Base-by-base conservation (phyloP, 2,329 filamentous ascomycete species). In the Coniochaeta sp. region DNA sequence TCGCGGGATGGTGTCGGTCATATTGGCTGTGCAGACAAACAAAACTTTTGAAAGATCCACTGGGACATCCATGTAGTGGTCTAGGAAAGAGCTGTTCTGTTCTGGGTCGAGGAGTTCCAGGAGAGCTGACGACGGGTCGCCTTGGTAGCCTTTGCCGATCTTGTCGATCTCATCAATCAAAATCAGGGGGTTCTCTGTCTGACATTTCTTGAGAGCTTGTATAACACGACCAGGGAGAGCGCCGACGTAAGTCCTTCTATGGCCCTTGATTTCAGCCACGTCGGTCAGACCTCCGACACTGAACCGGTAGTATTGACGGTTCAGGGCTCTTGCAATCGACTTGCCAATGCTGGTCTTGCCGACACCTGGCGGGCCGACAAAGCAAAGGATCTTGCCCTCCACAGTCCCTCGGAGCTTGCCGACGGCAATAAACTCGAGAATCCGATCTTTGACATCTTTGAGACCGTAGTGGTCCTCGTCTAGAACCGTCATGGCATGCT, bases 321-420 rank as follows among this genome's bases (percentile, higher is more conserved):
- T 97, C 61, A 99, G 79, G 30, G 95, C 96, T 59, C 93, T 86
- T 17, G 95, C 95, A 68, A 99, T 97, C 0, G 93, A 98, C 74
- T 99, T 99, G 71, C 95, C 95, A 66, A 99, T 99, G 74, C 93
- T 97, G 2, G 95, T 99, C 81, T 99, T 99, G 68, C 95, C 95
- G 28, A 99, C 95, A 79, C 95, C 95, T 19, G 95, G 95, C 58
- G 95, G 95, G 0, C 95, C 95, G 59, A 99, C 96, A 71, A 99
- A 93, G 76, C 95, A 99, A 42, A 99, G 79, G 59, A 99, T 99
- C 78, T 99, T 99, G 72, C 95, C 95, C 74, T 99, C 95, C 0
- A 99, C 95, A 0, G 93, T 97, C 44, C 96, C 95, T 55, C 95
- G 89, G 30, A 99, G 86, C 77, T 99, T 99, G 38, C 95, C 95